Conservation (phyloP, 345 rosid species). For the Hibiscus syriacus region DNA sequence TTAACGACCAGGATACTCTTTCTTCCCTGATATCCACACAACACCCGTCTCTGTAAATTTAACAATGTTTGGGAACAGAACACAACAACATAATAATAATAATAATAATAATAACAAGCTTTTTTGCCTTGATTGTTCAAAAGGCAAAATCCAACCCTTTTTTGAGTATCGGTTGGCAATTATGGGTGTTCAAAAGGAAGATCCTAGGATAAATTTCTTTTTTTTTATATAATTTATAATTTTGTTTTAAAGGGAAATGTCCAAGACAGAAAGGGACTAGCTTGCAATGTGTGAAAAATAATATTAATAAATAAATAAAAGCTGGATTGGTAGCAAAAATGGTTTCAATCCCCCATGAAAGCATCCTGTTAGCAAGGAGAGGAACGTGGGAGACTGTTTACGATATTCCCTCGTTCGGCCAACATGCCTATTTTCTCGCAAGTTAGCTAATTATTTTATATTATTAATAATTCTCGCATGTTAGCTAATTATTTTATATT, state of each 20-base stretch:
- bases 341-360: constrained; percentile 8
- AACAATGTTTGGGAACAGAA: constrained; percentile 6
- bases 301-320: not conserved
- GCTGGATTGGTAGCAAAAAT: constrained; percentile 14
- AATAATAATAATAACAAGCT: not conserved
- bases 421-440: not conserved
- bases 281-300: not conserved
- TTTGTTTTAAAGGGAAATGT: not conserved
- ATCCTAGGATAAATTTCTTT: not conserved
- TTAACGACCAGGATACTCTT: no score
- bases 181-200: not conserved
- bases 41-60: constrained; percentile 23
- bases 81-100: no score
- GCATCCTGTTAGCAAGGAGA: not conserved
- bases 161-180: not conserved
- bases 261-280: not conserved
- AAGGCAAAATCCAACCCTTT: not conserved
- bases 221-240: no score
- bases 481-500: no score
- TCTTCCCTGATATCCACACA: no score
- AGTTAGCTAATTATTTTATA: not conserved
- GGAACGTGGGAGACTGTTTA: constrained; percentile 1
- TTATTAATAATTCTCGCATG: no score
- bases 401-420: not conserved
- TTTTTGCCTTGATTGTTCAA: not conserved